Percentiles rank a stretch among this genome's conserved stretches.
Conservation (phyloP, 345 rosid genomes). For the Euphorbia tirucalli region DNA sequence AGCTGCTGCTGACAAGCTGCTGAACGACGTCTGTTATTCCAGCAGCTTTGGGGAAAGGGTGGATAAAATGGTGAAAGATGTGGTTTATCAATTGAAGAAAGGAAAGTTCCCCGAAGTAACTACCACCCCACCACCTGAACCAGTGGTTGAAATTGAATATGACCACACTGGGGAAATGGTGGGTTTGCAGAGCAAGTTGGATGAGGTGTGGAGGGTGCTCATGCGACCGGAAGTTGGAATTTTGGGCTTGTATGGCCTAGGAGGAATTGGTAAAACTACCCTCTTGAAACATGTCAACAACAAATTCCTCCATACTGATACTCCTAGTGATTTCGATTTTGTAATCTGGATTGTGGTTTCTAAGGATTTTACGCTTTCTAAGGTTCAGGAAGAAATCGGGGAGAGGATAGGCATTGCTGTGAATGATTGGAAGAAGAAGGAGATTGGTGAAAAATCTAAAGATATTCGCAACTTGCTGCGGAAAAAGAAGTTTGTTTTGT, state of each 20-base stretch:
- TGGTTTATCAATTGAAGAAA: neutral
- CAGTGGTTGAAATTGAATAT: neutral
- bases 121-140: neutral
- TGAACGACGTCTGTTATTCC: neutral
- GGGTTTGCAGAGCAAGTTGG: neutral
- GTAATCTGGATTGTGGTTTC: constrained; percentile 1
- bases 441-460: neutral
- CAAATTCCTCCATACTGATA: neutral
- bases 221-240: neutral
- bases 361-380: constrained; percentile 20
- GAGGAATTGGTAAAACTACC: constrained; percentile 1
- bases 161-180: neutral
- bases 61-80: neutral
- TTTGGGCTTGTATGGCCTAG: constrained; percentile 1
- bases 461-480: neutral
- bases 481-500: constrained; percentile 14
- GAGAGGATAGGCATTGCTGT: constrained; percentile 33
- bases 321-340: neutral
- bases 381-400: constrained; percentile 36
- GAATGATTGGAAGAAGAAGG: constrained; percentile 32
- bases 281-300: neutral
- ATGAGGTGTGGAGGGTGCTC: neutral
- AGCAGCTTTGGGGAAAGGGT: neutral
- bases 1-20: neutral
- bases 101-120: neutral